Evolutionary conservation across 768 basidiomycete genomes (phyloP).

Genomic region (Nidula microcarpa): DNA sequence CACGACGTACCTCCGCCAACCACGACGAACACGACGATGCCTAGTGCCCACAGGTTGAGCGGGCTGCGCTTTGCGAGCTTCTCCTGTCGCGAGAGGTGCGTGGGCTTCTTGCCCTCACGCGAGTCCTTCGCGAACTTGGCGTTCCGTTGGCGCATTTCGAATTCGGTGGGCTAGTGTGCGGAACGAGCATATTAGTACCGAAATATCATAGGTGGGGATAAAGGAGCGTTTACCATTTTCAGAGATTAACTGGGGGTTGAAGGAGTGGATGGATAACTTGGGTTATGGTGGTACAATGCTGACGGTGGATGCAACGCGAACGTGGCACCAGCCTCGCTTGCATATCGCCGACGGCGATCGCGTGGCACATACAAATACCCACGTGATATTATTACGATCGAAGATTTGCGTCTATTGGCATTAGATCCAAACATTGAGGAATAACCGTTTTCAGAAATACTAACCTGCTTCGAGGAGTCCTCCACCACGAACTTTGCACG

Average conservation of each 20-base stretch:
- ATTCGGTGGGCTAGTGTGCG: constrained; percentile 64
- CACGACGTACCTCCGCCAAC: constrained; percentile 68
- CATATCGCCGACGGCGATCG: neutral
- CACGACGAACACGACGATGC: constrained; percentile 72
- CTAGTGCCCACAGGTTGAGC: constrained; percentile 71
- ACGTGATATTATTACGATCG: neutral
- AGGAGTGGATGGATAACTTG: neutral
- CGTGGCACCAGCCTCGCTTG: constrained; percentile 12
- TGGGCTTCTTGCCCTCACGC: constrained; percentile 72
- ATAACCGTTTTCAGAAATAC: too few species aligned
- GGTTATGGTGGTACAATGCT: neutral
- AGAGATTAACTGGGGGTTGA: neutral
- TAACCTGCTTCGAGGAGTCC: too few species aligned
- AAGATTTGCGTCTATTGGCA: neutral
- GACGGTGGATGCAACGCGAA: constrained; percentile 3
- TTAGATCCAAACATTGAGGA: neutral
- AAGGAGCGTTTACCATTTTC: constrained; percentile 21
- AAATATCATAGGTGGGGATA: neutral
- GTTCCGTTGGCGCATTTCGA: constrained; percentile 79
- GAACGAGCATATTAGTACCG: constrained; percentile 1
- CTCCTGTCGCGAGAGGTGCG: constrained; percentile 70
- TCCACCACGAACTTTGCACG: too few species aligned
- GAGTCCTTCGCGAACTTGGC: constrained; percentile 75
- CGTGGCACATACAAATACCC: too few species aligned
- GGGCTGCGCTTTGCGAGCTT: constrained; percentile 69